Evolutionary conservation across 108 stramenopile genomes (phyloP).

Genomic region (Craspedostauros australis): DNA sequence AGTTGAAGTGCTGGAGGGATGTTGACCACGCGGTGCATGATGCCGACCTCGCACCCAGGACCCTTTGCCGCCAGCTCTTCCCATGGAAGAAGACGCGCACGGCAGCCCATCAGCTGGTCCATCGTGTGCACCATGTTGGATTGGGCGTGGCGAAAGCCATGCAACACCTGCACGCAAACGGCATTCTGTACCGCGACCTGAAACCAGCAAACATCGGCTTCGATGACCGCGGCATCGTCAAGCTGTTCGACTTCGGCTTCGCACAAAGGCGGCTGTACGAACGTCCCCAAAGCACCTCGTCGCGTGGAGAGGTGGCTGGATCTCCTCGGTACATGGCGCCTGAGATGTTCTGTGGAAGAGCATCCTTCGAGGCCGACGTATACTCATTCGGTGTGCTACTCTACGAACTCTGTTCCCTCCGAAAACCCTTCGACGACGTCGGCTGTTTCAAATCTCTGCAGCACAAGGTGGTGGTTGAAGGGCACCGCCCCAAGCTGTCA

Average conservation of each 20-base stretch:
- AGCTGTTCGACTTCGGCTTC: constrained; percentile 61
- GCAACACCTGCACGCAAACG: constrained; percentile 39
- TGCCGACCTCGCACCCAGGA: too few relatives aligned
- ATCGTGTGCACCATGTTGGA: constrained; percentile 25
- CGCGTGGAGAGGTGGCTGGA: constrained; percentile 37
- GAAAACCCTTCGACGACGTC: constrained; percentile 38
- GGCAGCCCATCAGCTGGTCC: too few relatives aligned
- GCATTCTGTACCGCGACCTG: constrained; percentile 45
- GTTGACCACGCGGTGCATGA: too few relatives aligned
- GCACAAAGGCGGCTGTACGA: constrained; percentile 19
- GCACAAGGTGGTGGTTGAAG: constrained; percentile 23
- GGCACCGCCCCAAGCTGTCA: constrained; percentile 22
- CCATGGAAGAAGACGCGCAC: too few relatives aligned
- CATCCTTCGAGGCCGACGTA: constrained; percentile 40
- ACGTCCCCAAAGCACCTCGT: constrained; percentile 19
- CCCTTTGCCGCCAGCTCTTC: too few relatives aligned
- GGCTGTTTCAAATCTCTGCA: too few relatives aligned
- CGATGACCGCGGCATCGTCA: constrained; percentile 24
- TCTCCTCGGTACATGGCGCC: constrained; percentile 62
- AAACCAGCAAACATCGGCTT: constrained; percentile 67
- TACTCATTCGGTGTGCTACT: constrained; percentile 49
- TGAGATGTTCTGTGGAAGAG: constrained; percentile 31
- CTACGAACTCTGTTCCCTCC: constrained; percentile 42
- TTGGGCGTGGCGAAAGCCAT: constrained; percentile 42
- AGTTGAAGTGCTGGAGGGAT: constrained; percentile 40